Evolutionary conservation across 2,329 filamentous ascomycete species (phyloP).

Genomic region (Achaetomium macrosporum): DNA sequence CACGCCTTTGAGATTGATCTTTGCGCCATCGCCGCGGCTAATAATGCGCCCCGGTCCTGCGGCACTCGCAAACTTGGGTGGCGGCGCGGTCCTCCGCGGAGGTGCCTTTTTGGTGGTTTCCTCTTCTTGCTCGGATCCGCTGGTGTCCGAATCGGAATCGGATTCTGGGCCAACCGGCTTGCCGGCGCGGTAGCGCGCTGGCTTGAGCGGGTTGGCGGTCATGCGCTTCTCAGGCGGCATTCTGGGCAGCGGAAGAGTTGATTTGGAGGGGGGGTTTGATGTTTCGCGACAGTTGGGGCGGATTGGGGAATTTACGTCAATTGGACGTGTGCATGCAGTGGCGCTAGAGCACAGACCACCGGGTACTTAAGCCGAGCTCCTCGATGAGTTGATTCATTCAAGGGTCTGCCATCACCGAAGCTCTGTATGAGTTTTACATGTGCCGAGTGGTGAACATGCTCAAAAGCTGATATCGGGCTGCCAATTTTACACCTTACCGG

Average conservation of each 20-base stretch:
- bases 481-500: no score
- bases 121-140: constrained; percentile 24
- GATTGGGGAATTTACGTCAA: not conserved
- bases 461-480: no score
- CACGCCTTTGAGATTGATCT: constrained; percentile 41
- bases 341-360: not conserved
- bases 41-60: constrained; percentile 45
- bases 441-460: no score
- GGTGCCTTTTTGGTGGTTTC: constrained; percentile 15
- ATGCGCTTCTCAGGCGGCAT: constrained; percentile 71
- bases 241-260: constrained; percentile 10
- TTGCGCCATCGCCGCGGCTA: constrained; percentile 39
- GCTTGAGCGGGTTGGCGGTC: constrained; percentile 82
- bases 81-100: constrained; percentile 40
- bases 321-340: not conserved
- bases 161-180: constrained; percentile 58
- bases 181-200: constrained; percentile 77
- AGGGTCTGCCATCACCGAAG: no score
- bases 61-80: constrained; percentile 50
- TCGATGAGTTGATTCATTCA: no score
- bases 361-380: not conserved
- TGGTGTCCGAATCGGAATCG: constrained; percentile 26
- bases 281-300: not conserved
- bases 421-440: no score
- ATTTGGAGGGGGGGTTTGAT: not conserved